Evolutionary conservation across 1,284 basidiomycete genomes (phyloP).

Genomic region (Amylostereum areolatum): DNA sequence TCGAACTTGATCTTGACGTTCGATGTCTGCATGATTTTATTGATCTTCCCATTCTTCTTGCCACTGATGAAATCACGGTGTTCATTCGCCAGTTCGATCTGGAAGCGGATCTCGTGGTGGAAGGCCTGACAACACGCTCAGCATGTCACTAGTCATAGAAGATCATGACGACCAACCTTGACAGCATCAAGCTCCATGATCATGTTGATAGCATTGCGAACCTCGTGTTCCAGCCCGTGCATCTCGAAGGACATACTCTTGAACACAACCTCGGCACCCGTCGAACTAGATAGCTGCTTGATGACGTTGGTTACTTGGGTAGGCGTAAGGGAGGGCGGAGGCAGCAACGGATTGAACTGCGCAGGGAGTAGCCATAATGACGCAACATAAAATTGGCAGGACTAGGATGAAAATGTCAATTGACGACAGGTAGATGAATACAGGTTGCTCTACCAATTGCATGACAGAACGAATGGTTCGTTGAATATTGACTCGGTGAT

Average conservation of each 20-base stretch:
- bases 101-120: conserved; percentile 97
- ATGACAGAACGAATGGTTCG: conserved; percentile 93
- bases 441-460: conserved; percentile 68
- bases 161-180: conserved; percentile 48
- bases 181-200: conserved; percentile 88
- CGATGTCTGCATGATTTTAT: conserved; percentile 96
- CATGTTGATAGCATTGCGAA: conserved; percentile 81
- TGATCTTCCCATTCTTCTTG: conserved; percentile 98
- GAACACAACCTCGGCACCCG: conserved; percentile 94
- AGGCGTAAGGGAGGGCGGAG: conserved; percentile 77
- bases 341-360: conserved; percentile 88
- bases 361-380: conserved; percentile 94
- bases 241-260: conserved; percentile 98
- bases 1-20: conserved; percentile 99
- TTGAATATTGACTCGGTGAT: conserved; percentile 93
- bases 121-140: conserved; percentile 51
- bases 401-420: conserved; percentile 37
- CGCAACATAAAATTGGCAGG: conserved; percentile 93
- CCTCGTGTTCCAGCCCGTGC: conserved; percentile 93
- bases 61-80: conserved; percentile 98
- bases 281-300: conserved; percentile 81
- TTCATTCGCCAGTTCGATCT: conserved; percentile 96
- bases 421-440: background rate
- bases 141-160: conserved; percentile 4
- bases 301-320: conserved; percentile 82